Evolutionary conservation across 2,329 filamentous ascomycete species (phyloP).

Genomic region (Penicillium sp.): DNA sequence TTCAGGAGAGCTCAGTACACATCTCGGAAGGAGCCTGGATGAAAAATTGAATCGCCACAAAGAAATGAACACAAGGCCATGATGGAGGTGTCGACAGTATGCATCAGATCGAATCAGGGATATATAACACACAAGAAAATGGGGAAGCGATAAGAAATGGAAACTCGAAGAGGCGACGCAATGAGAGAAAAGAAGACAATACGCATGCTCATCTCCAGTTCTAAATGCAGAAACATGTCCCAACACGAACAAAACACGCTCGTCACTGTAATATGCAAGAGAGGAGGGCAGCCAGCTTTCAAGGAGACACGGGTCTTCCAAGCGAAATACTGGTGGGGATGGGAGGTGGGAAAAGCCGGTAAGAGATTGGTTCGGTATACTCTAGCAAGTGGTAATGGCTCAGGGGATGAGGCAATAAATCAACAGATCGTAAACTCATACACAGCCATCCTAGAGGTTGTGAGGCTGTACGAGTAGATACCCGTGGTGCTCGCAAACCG

Average conservation of each 20-base stretch:
- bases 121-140: constrained; percentile 26
- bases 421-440: neutral
- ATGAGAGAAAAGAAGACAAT: constrained; percentile 10
- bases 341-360: neutral
- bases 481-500: neutral
- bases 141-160: constrained; percentile 7
- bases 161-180: neutral
- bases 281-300: constrained; percentile 21
- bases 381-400: neutral
- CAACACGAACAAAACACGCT: constrained; percentile 27
- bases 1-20: constrained; percentile 6
- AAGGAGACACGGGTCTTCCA: constrained; percentile 9
- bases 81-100: constrained; percentile 17
- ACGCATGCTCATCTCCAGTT: constrained; percentile 25
- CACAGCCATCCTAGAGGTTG: neutral
- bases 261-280: constrained; percentile 27
- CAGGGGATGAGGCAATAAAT: neutral
- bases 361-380: neutral
- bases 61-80: constrained; percentile 14
- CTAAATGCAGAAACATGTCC: constrained; percentile 27
- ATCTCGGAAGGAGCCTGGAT: neutral
- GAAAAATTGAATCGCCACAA: constrained; percentile 8
- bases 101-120: constrained; percentile 30
- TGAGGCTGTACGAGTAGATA: neutral
- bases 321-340: neutral